Base-by-base conservation (phyloP, 306 rosid genomes). In the Prinsepia uniflora region DNA sequence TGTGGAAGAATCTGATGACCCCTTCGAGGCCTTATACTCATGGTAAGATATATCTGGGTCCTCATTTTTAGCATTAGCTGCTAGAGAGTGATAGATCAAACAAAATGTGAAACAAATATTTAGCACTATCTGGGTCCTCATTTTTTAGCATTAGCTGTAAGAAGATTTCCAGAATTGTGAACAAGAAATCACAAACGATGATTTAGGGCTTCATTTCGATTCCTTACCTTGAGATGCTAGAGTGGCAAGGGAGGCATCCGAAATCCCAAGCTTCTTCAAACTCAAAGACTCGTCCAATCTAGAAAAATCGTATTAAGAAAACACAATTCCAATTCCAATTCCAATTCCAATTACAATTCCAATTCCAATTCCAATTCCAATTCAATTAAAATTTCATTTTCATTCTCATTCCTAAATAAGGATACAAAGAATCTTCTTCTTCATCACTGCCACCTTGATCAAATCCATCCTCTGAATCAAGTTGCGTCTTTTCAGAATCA, bases 241-340 rank as follows among this genome's bases (percentile, higher is more conserved):
- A 47, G 88, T 84, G 24, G 96, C 97, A 30, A 93, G 88, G 64
- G 91, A 84, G 47, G 88, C 96, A 80, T 88, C 92, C 6, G 97
- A 93, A 64, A 90, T 79, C 73, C 98, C 97, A 49, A 89, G 87
- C 74, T 72, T 82, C 69, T 86, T 80, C 75, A 93, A 84, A 63
- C 98, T 90, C 75, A 85, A 56, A 9, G 90, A 84, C 57, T 92
- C 92, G 71, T 90, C 97, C 48, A 86, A 81, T 72, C 96, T 90
- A 71, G 50, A 24, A 65, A 69, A 61, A 42, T 17, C 12, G 36
- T 65, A 72, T 73, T 77, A 81, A 77, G 85, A 75, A 63, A 53
- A 43, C 74, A 63, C 59, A 64, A 50, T 69, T 56, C 20, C 4
- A 12, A 59, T 12, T 13, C 6, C 50, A 50, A 72, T 36, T n/a